Conservation (phyloP, 139 green algal genomes). For the Zygnema circumcarinatum region DNA sequence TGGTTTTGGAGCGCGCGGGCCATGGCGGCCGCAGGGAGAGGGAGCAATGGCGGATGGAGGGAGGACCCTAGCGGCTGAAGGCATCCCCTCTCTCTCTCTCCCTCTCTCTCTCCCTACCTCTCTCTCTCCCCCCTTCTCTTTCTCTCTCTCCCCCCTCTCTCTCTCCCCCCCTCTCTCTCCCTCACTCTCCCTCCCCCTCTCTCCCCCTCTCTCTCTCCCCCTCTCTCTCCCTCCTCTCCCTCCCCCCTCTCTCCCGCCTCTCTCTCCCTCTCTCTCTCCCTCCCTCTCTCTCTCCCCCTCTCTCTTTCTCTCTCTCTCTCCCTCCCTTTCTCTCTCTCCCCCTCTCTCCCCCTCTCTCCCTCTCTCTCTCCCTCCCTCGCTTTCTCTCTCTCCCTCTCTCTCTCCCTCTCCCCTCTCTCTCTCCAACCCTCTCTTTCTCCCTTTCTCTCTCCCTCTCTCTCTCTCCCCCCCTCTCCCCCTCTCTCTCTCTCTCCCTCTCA, state of each 20-base stretch:
- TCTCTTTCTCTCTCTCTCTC: slow-evolving; percentile 5
- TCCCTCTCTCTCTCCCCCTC: background rate
- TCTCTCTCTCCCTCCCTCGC: too few relatives aligned
- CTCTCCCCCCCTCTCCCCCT: background rate
- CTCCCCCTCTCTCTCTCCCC: background rate
- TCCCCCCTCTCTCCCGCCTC: slow-evolving; percentile 16
- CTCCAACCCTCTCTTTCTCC: background rate
- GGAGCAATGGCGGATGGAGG: background rate
- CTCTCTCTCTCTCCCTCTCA: background rate
- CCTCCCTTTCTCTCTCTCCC: background rate
- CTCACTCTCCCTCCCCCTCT: background rate
- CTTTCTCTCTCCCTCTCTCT: background rate
- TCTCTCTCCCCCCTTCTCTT: background rate
- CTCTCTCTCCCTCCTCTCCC: background rate
- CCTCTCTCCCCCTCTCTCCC: background rate
- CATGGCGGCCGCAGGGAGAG: background rate
- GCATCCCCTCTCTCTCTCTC: background rate
- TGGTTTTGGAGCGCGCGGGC: background rate
- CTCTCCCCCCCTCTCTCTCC: background rate
- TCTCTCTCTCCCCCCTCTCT: background rate
- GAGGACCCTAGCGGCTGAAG: background rate
- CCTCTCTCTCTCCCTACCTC: background rate
- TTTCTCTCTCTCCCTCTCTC: too few relatives aligned
- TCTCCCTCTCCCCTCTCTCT: too few relatives aligned
- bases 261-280: background rate